Base-by-base conservation (phyloP, 805 yeast species). In the Teunomyces barrocoloradensis region DNA sequence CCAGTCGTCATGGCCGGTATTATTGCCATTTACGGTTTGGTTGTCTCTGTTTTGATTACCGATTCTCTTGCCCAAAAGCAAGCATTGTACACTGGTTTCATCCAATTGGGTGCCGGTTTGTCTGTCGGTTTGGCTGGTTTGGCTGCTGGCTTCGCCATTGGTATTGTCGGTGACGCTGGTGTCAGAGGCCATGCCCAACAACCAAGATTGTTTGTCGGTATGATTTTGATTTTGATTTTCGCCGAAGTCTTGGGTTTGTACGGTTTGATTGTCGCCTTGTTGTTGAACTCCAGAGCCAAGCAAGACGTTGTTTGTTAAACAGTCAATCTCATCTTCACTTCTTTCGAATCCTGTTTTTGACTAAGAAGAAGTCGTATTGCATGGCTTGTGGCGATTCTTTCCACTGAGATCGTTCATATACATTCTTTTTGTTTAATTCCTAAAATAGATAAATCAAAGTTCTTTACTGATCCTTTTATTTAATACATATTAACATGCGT, bases 1-100 rank as follows among this genome's bases (percentile, higher is more conserved):
- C 99, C 99, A 55, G 97, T 94, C 60, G 84, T 92, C 76, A 92
- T 92, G 97, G 97, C 98, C 56, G 99, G 99, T 92, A 92, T 92
- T 67, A 90, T 92, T 76, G 97, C 98, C 75, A 91, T 92, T 76
- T 92, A 92, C 71, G 99, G 99, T 50, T 78, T 92, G 66, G 98
- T 92, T 54, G 97, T 92, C 51, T 87, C 97, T 21, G 99, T 92
- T 55, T 81, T 92, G 68, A 92, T 92, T 54, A 86, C 97, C 47
- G 94, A 88, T 62, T 84, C 92, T 44, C 81, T 92, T 63, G 83
- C 82, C 64, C 97, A 91, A 74, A 78, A 81, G 61, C 96, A 91
- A 75, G 95, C 98, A 48, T 78, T 92, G 57, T 92, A 88, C 79
- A 89, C 97, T 52, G 98, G 98, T 57, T 92, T 92, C 80, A 90